Percentiles rank a stretch among this genome's conserved stretches.
Evolutionary conservation across 331 rosid genomes (phyloP).

Genomic region (Saraca asoca): DNA sequence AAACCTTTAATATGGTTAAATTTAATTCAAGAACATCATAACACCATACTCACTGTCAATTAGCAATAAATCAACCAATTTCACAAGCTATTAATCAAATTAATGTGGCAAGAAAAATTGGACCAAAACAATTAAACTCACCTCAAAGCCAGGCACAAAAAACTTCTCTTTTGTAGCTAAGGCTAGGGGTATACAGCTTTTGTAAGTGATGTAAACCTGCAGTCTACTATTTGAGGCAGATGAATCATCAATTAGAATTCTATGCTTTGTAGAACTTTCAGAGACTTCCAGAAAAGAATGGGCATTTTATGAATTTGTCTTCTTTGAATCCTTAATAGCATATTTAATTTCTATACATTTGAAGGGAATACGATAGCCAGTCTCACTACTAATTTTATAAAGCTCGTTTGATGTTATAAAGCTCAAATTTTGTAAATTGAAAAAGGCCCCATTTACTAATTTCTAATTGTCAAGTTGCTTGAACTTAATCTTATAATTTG

Average conservation of each 20-base stretch:
- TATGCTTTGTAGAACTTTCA: conserved; percentile 33
- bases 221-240: conserved; percentile 37
- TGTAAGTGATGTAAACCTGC: conserved; percentile 68
- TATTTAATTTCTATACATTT: conserved; percentile 70
- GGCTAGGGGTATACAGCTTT: conserved; percentile 75
- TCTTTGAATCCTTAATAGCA: conserved; percentile 37
- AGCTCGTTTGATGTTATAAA: no score
- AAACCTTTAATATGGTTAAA: not conserved
- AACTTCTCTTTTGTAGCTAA: conserved; percentile 63
- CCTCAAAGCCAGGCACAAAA: conserved; percentile 81
- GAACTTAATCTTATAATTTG: no score
- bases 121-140: conserved; percentile 26
- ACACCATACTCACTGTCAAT: conserved; percentile 3
- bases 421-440: no score
- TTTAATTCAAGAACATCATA: not conserved
- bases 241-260: conserved; percentile 57
- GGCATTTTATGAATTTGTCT: conserved; percentile 36
- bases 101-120: not conserved
- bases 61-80: conserved; percentile 18
- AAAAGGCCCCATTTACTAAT: no score
- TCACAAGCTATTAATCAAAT: conserved; percentile 20
- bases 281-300: conserved; percentile 54
- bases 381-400: no score
- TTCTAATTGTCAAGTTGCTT: no score
- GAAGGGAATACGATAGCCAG: conserved; percentile 89